These are phyloP conservation scores for Rhynchospora breviuscula DNA, from an alignment of 176 grass and related monocot species.

Conservation along the genomic window DNA sequence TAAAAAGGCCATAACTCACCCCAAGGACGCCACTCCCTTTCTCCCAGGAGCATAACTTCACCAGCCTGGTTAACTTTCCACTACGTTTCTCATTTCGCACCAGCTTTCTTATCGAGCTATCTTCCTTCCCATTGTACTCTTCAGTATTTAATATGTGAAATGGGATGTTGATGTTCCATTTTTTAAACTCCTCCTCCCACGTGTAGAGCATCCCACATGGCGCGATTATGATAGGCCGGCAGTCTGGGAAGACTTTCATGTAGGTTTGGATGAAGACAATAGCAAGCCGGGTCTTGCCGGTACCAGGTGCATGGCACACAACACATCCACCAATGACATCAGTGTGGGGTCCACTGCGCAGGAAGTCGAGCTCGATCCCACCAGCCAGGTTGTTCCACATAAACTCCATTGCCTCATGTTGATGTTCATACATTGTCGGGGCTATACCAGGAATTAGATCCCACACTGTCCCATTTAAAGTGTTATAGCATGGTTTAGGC, in stretches of 20 bases:
- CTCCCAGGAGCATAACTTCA: constrained; percentile 74
- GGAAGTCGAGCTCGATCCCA: constrained; percentile 57
- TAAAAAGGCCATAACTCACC: constrained; percentile 81
- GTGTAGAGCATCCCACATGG: constrained; percentile 86
- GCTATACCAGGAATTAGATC: constrained; percentile 73
- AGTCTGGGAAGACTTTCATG: constrained; percentile 74
- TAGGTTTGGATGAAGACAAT: constrained; percentile 91
- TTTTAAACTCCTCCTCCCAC: constrained; percentile 85
- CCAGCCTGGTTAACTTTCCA: constrained; percentile 54
- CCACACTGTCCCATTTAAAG: constrained; percentile 62
- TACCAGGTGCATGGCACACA: constrained; percentile 87
- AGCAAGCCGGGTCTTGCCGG: constrained; percentile 80
- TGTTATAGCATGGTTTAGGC: constrained; percentile 28
- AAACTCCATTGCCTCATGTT: constrained; percentile 84
- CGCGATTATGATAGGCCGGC: constrained; percentile 76
- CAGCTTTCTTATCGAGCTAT: constrained; percentile 46
- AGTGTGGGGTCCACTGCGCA: constrained; percentile 45
- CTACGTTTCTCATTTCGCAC: constrained; percentile 45
- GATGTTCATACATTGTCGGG: constrained; percentile 65
- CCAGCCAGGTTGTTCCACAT: constrained; percentile 91
- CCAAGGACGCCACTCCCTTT: constrained; percentile 69
- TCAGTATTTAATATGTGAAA: constrained; percentile 80
- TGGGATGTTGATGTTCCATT: constrained; percentile 75
- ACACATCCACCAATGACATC: constrained; percentile 89
- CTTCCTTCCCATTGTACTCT: constrained; percentile 70